These are phyloP conservation scores for Cudoniella acicularis DNA, from an alignment of 495 filamentous ascomycete genomes.

Conservation along the genomic window DNA sequence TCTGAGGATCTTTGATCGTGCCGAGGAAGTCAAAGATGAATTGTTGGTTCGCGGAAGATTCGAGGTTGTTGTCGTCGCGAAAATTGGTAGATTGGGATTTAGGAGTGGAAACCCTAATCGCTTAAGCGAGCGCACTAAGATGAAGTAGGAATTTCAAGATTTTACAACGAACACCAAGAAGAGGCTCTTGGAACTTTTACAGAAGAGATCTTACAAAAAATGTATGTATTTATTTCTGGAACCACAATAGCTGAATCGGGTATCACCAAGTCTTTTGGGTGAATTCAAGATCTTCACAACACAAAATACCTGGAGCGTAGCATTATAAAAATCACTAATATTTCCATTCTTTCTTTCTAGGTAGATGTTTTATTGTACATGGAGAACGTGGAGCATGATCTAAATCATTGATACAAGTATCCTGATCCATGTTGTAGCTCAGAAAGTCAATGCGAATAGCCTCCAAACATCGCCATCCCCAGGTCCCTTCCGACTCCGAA, in stretches of 20 bases:
- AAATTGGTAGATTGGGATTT: constrained; percentile 3
- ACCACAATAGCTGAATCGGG: too few species aligned
- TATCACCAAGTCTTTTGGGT: too few species aligned
- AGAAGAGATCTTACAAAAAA: too few species aligned
- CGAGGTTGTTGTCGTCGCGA: constrained; percentile 14
- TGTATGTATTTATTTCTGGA: too few species aligned
- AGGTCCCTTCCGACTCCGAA: constrained; percentile 2
- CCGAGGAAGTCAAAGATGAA: constrained; percentile 16
- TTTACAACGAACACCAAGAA: background rate
- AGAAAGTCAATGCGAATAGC: background rate
- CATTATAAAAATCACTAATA: too few species aligned
- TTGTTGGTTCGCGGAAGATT: constrained; percentile 14
- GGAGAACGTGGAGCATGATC: background rate
- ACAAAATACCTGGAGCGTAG: too few species aligned
- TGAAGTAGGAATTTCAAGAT: background rate
- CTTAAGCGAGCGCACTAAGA: constrained; percentile 11
- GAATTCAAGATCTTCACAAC: too few species aligned
- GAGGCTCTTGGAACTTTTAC: too few species aligned
- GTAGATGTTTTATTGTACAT: too few species aligned
- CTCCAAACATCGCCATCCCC: background rate
- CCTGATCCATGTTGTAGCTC: background rate
- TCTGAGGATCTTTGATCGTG: constrained; percentile 16
- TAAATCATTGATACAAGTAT: background rate
- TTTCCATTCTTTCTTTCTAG: too few species aligned
- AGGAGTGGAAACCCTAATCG: constrained; percentile 18